Evolutionary conservation across 805 yeast species (phyloP), one percentile per base, ranked within the genome.

Genomic region (Saturnispora kantuleensis): DNA sequence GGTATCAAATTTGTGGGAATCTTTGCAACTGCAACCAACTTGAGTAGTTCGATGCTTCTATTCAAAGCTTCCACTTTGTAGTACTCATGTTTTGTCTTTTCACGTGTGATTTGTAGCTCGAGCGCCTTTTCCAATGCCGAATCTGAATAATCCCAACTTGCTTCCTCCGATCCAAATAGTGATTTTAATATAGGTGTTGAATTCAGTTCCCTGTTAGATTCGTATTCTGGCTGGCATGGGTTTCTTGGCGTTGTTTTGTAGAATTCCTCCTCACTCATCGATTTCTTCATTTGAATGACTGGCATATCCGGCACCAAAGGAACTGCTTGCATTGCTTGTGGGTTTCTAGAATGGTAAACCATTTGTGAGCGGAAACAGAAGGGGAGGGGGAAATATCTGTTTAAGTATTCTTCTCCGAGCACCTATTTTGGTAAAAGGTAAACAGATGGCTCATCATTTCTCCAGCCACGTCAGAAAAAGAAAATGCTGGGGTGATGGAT

Each of bases 1-100:
- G 93, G 83, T 11, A 88, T 77, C 49, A 80, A 58, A 40, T 71
- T 61, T 1, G 79, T 67, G 0, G 95, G 93, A 2, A 88, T 65
- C 13, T 80, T 79, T 11, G 79, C 73, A 18, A 65, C 65, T 5
- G 74, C 55, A 0, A 94, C 89, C 11, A 68, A 64, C 47, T 76
- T 76, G 41, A 89, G 55, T 15, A 88, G 67, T 42, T 81, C 80
- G 30, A 82, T 62, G 17, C 83, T 73, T 45, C 74, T 71, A 35
- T 73, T 71, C 21, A 81, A 68, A 35, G 72, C 64, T 56, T 88
- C 95, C 16, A 81, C 65, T 44, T 71, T 73, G 58, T 83, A 81
- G 52, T 69, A 80, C 52, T 83, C 93, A 59, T 88, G 96, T 51
- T 81, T 82, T 1, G 96, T 82, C 37, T 73, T 70, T 58, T 89